Percentiles rank a stretch among this genome's conserved stretches.
Conservation (phyloP, 768 basidiomycete genomes). For the Russula foetens region DNA sequence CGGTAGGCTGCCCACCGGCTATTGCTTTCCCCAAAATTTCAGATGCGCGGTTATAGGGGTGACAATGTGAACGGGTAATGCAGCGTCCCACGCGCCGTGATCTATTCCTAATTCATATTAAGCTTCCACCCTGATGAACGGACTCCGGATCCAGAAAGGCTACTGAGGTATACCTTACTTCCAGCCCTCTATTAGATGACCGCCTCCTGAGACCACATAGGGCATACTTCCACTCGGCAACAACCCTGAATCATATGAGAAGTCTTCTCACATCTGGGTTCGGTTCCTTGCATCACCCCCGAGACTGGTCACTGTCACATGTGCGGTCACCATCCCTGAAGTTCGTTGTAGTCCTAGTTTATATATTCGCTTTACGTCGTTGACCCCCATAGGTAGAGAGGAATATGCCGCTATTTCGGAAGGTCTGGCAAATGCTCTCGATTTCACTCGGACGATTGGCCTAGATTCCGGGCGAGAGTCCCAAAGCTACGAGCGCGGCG, state of each 20-base stretch:
- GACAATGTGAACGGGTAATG: constrained; percentile 91
- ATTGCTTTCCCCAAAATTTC: not conserved
- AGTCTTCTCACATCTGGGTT: constrained; percentile 87
- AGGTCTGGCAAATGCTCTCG: constrained; percentile 82
- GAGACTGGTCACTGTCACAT: constrained; percentile 87
- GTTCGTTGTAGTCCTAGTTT: constrained; percentile 31
- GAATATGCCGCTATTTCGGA: constrained; percentile 85
- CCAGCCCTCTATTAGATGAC: not conserved
- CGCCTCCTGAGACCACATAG: constrained; percentile 30
- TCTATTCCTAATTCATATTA: not conserved
- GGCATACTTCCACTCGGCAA: constrained; percentile 93
- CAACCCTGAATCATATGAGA: constrained; percentile 90
- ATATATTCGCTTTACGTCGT: not conserved
- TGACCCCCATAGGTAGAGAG: constrained; percentile 32
- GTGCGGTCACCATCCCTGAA: constrained; percentile 75
- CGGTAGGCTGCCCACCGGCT: constrained; percentile 35
- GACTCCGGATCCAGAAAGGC: constrained; percentile 81
- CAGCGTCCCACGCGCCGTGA: not conserved
- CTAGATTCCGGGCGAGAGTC: constrained; percentile 43
- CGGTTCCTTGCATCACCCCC: constrained; percentile 84
- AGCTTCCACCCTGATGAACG: constrained; percentile 71
- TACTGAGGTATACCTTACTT: constrained; percentile 50
- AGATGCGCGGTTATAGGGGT: constrained; percentile 46
- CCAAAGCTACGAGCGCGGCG: constrained; percentile 58
- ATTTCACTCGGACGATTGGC: constrained; percentile 88